These are phyloP conservation scores for Cruciata laevipes DNA, from an alignment of 257 asterid genomes.

Conservation along the genomic window DNA sequence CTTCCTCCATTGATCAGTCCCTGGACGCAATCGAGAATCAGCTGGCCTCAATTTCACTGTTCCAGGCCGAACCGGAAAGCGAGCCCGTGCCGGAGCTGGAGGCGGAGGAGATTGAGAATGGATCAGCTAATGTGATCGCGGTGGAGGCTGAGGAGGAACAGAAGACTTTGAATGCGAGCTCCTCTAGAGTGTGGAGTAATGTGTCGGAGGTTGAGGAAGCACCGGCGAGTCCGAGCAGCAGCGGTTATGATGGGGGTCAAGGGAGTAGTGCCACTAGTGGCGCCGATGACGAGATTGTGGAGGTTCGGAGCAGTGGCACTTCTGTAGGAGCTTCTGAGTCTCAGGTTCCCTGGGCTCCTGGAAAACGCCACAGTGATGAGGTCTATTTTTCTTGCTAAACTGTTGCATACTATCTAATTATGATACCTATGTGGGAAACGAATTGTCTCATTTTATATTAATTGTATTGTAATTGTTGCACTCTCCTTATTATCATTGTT, in stretches of 20 bases:
- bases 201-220: conserved; percentile 43
- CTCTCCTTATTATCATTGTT: neutral
- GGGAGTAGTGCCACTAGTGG: conserved; percentile 75
- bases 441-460: neutral
- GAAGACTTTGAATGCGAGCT: conserved; percentile 31
- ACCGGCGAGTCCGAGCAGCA: conserved; percentile 79
- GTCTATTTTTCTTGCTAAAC: conserved; percentile 34
- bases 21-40: conserved; percentile 92
- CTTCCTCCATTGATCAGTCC: conserved; percentile 61
- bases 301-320: conserved; percentile 33
- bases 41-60: conserved; percentile 75
- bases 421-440: neutral
- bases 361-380: conserved; percentile 79
- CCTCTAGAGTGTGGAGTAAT: conserved; percentile 45
- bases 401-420: neutral
- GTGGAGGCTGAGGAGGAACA: conserved; percentile 26
- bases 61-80: conserved; percentile 17
- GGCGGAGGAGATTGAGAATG: conserved; percentile 11
- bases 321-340: conserved; percentile 28
- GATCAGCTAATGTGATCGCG: conserved; percentile 16
- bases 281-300: conserved; percentile 39
- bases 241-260: conserved; percentile 91
- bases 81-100: neutral
- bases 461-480: neutral
- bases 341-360: conserved; percentile 55